Percentiles rank a stretch among this genome's conserved stretches.
Evolutionary conservation across 2,329 filamentous ascomycete genomes (phyloP).

Genomic region (Fusarium sp.): DNA sequence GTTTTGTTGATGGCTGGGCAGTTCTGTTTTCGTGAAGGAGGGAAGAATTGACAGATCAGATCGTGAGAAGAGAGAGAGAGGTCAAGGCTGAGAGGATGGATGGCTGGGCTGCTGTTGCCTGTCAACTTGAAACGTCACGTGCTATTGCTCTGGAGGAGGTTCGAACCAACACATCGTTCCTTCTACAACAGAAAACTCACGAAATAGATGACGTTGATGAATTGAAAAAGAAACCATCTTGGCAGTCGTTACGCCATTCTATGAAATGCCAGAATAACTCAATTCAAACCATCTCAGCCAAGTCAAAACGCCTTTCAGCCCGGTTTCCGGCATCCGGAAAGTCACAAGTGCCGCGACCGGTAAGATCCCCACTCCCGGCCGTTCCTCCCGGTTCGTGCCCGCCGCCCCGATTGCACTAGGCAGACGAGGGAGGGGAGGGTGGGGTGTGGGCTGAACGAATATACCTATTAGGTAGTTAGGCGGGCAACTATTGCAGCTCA

Average conservation of each 20-base stretch:
- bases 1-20: not conserved
- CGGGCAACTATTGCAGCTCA: too few species aligned
- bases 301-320: not conserved
- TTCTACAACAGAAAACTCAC: not conserved
- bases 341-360: not conserved
- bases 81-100: not conserved
- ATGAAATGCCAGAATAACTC: not conserved
- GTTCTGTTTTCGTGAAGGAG: not conserved
- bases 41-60: not conserved
- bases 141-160: not conserved
- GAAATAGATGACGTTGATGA: not conserved
- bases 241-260: not conserved
- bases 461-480: too few species aligned
- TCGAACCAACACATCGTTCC: not conserved
- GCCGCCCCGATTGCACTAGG: too few species aligned
- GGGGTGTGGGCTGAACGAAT: too few species aligned
- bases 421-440: too few species aligned
- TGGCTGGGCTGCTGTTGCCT: not conserved
- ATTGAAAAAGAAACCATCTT: not conserved
- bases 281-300: not conserved
- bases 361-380: too few species aligned
- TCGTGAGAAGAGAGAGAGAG: not conserved
- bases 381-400: too few species aligned
- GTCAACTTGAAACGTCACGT: not conserved
- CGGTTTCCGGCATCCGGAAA: not conserved